These are phyloP conservation scores for Cryptococcus sp. DNA, from an alignment of 1,284 basidiomycete genomes.

Conservation along the genomic window DNA sequence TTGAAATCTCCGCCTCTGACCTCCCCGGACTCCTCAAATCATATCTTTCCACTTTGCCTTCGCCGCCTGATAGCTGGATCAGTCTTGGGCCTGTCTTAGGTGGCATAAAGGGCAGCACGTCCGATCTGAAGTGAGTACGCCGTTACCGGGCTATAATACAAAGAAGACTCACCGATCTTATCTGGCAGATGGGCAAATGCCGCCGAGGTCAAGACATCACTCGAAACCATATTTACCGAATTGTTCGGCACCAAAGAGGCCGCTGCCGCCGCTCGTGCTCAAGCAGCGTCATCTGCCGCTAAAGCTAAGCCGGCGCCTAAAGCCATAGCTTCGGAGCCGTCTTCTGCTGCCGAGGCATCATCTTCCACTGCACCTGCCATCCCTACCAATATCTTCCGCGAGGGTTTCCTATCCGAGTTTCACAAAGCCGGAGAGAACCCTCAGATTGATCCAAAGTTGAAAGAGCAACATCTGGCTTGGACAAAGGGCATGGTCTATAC, in stretches of 20 bases:
- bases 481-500: constrained; percentile 89
- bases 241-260: constrained; percentile 76
- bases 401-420: constrained; percentile 90
- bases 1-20: constrained; percentile 72
- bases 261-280: constrained; percentile 61
- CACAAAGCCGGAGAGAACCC: constrained; percentile 95
- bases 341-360: constrained; percentile 44
- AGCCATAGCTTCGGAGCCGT: constrained; percentile 39
- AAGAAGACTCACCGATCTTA: too few relatives aligned
- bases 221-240: constrained; percentile 73
- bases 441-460: constrained; percentile 76
- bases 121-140: constrained; percentile 58
- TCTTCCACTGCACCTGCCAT: constrained; percentile 38
- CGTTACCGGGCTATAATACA: not conserved
- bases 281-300: constrained; percentile 65
- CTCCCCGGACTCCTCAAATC: constrained; percentile 64
- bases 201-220: constrained; percentile 82
- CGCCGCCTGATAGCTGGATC: constrained; percentile 67
- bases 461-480: constrained; percentile 75
- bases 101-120: constrained; percentile 64
- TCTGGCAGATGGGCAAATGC: constrained; percentile 80
- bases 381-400: constrained; percentile 73
- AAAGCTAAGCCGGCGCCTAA: constrained; percentile 60
- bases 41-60: constrained; percentile 61
- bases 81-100: constrained; percentile 70